These are phyloP conservation scores for Aspergillus puulaauensis DNA, from an alignment of 2,329 filamentous ascomycete species.

Conservation along the genomic window DNA sequence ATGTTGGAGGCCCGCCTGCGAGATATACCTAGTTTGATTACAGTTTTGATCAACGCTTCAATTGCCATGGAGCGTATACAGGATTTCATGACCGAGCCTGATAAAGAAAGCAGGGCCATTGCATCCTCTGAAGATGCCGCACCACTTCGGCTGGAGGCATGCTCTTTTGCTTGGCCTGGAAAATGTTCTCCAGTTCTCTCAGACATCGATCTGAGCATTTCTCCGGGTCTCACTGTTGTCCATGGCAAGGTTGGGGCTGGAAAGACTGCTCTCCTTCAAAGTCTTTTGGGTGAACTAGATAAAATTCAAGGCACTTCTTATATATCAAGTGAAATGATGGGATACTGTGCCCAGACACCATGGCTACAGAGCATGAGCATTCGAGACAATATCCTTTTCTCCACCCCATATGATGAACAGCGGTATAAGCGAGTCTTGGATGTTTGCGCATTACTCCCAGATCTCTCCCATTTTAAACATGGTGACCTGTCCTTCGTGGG, in stretches of 20 bases:
- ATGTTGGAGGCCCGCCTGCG: constrained; percentile 73
- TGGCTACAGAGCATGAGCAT: constrained; percentile 72
- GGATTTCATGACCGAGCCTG: constrained; percentile 80
- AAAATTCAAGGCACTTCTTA: constrained; percentile 51
- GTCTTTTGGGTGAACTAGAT: constrained; percentile 60
- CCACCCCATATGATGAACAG: constrained; percentile 65
- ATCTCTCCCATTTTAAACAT: constrained; percentile 62
- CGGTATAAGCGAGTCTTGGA: constrained; percentile 69
- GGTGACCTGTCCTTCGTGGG: constrained; percentile 63
- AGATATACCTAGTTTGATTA: constrained; percentile 73
- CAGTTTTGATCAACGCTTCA: constrained; percentile 75
- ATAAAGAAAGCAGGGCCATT: constrained; percentile 67
- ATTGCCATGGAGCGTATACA: constrained; percentile 81
- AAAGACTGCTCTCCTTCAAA: constrained; percentile 62
- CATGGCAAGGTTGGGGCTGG: constrained; percentile 65
- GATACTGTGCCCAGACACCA: constrained; percentile 65
- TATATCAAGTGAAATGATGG: constrained; percentile 57
- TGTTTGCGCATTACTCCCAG: constrained; percentile 61
- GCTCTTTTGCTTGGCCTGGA: constrained; percentile 79
- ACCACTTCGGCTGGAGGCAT: constrained; percentile 52
- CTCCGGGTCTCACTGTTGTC: constrained; percentile 58
- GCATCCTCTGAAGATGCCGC: constrained; percentile 26
- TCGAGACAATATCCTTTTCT: constrained; percentile 67
- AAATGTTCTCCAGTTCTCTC: constrained; percentile 56
- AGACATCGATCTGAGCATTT: constrained; percentile 55